A percentile compares a stretch with the other conserved stretches of the same genome.
phyloP scores from a whole-genome alignment of 106 monocot genomes.

The Chionographis japonica region DNA sequence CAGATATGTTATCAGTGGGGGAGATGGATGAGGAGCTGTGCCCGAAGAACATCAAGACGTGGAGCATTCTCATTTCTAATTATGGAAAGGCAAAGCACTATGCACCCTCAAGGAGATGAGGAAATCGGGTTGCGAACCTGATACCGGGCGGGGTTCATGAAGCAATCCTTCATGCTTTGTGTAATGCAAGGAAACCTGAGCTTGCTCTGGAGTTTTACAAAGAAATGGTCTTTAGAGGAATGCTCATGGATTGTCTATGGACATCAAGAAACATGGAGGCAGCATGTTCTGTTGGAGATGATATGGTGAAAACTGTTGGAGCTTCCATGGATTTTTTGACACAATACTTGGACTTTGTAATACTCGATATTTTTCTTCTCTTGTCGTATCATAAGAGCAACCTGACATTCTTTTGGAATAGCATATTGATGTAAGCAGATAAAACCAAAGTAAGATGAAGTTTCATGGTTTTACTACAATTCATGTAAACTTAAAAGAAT shows the following conservation, averaged over 20 bases:
- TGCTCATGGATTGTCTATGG: slow-evolving; percentile 44
- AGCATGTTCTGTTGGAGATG: slow-evolving; percentile 41
- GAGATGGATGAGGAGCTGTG: slow-evolving; percentile 60
- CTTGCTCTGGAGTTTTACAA: slow-evolving; percentile 77
- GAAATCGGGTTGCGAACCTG: slow-evolving; percentile 39
- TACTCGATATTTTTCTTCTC: too few species aligned
- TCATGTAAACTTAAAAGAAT: too few species aligned
- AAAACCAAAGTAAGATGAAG: too few species aligned
- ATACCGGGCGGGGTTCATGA: slow-evolving; percentile 38
- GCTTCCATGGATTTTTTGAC: too few species aligned
- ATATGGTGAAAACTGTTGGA: slow-evolving; percentile 55
- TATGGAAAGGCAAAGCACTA: slow-evolving; percentile 63
- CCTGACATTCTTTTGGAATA: too few species aligned
- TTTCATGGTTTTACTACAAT: too few species aligned
- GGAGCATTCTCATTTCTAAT: slow-evolving; percentile 66
- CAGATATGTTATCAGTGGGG: too few species aligned
- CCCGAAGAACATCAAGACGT: slow-evolving; percentile 59
- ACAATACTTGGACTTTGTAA: too few species aligned
- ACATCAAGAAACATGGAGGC: slow-evolving; percentile 24
- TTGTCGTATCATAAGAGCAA: too few species aligned
- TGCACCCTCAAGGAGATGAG: slow-evolving; percentile 53
- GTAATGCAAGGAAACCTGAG: slow-evolving; percentile 39
- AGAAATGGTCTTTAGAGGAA: slow-evolving; percentile 53
- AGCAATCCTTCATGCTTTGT: slow-evolving; percentile 39
- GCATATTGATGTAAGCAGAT: too few species aligned